These are phyloP conservation scores for Coniosporium apollinis DNA, from an alignment of 495 filamentous ascomycete genomes.

Conservation along the genomic window DNA sequence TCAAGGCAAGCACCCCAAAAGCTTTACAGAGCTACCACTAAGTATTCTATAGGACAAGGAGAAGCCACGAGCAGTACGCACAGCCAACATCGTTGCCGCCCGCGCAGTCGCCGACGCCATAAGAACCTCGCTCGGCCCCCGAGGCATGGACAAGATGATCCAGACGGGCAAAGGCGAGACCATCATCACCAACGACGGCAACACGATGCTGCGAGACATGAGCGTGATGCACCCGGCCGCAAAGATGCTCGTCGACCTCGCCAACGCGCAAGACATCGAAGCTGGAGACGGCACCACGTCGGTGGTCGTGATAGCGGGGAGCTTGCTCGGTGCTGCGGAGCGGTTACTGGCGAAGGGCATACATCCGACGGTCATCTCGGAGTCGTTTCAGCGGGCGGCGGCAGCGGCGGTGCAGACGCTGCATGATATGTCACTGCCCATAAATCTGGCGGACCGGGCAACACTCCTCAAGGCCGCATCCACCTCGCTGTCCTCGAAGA, in stretches of 20 bases:
- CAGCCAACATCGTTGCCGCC: slow-evolving; percentile 76
- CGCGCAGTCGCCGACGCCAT: slow-evolving; percentile 85
- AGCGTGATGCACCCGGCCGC: slow-evolving; percentile 96
- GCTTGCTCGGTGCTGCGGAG: slow-evolving; percentile 84
- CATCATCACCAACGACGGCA: slow-evolving; percentile 98
- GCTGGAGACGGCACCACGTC: slow-evolving; percentile 97
- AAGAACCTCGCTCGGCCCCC: slow-evolving; percentile 62
- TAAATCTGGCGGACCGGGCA: slow-evolving; percentile 70
- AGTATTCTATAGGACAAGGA: slow-evolving; percentile 64
- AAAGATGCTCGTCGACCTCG: slow-evolving; percentile 96
- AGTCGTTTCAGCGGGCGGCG: slow-evolving; percentile 91
- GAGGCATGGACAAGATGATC: slow-evolving; percentile 98
- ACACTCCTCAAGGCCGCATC: slow-evolving; percentile 92
- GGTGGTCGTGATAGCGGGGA: slow-evolving; percentile 92
- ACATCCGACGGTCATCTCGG: slow-evolving; percentile 93
- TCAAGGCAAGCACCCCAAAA: slow-evolving; percentile 43
- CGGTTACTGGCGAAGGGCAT: slow-evolving; percentile 76
- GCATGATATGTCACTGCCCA: slow-evolving; percentile 88
- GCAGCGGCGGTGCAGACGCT: slow-evolving; percentile 74
- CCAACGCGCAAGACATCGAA: slow-evolving; percentile 93
- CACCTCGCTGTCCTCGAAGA: slow-evolving; percentile 95
- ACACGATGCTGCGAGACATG: slow-evolving; percentile 98
- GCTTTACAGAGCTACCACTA: slow-evolving; percentile 14
- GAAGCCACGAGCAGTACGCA: slow-evolving; percentile 92
- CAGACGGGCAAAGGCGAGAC: slow-evolving; percentile 91